phyloP scores from a whole-genome alignment of 106 monocot species.

The Narthecium ossifragum region DNA sequence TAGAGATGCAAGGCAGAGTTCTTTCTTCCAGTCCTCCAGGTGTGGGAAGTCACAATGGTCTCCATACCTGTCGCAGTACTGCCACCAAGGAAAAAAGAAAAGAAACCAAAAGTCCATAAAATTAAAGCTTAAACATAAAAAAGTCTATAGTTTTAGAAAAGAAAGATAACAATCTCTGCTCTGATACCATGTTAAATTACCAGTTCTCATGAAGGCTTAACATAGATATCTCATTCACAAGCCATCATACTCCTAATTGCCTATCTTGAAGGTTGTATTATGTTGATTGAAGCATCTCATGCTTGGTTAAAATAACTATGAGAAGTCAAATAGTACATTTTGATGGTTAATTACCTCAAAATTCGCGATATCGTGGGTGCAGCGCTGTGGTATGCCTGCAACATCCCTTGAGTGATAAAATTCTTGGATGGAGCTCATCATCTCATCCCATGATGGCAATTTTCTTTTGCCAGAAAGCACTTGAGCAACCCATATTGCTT shows the following conservation, averaged over 20 bases:
- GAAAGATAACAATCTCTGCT: too few relatives aligned
- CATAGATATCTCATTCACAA: too few relatives aligned
- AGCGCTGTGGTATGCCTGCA: constrained; percentile 40
- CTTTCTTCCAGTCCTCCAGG: constrained; percentile 57
- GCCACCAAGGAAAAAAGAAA: neutral
- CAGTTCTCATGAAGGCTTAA: too few relatives aligned
- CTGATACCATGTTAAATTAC: too few relatives aligned
- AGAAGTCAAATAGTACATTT: neutral
- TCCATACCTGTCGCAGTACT: constrained; percentile 59
- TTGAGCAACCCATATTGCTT: constrained; percentile 68
- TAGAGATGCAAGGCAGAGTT: constrained; percentile 34
- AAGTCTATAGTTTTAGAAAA: too few relatives aligned
- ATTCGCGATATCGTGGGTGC: constrained; percentile 44
- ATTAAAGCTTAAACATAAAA: too few relatives aligned
- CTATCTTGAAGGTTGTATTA: too few relatives aligned
- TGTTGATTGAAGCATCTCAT: neutral
- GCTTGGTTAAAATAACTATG: neutral
- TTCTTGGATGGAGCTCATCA: constrained; percentile 52
- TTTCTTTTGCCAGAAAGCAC: constrained; percentile 45
- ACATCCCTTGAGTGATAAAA: constrained; percentile 34
- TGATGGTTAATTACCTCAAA: constrained; percentile 45
- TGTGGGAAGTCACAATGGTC: constrained; percentile 59
- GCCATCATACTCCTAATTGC: too few relatives aligned
- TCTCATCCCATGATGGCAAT: constrained; percentile 50
- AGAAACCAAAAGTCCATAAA: too few relatives aligned